Evolutionary conservation across 2,329 filamentous ascomycete genomes (phyloP), one percentile per base, ranked within the genome.

Genomic region (Epichloe typhina): DNA sequence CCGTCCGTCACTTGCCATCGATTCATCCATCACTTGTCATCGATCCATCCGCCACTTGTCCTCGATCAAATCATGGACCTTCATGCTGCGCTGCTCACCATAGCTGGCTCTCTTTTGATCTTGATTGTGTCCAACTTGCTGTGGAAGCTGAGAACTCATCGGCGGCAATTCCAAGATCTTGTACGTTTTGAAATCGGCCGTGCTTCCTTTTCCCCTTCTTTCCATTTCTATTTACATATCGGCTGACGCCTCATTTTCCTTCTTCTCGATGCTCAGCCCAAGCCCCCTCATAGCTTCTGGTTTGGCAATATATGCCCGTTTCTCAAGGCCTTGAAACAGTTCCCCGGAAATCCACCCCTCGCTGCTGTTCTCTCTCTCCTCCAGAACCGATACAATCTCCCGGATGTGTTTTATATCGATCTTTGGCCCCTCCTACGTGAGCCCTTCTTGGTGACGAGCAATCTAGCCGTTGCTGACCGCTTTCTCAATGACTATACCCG

Each of bases 351-450:
- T 15, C 33, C 48, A 13, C 48, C 41, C 21, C 5, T 31, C 36
- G 21, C 15, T 13, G 36, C 35, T 15, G 13, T 39, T 5, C 36
- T 50, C 3, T 50, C 41, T n/a, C 33, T 50, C 21, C 17, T 50
- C 8, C 41, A 50, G 36, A 19, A 31, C 40, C 31, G 39, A 7
- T 50, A 44, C 48, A 45, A 21, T 13, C 40, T 45, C 6, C 48
- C 48, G 3, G 41, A 50, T 39, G 19, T 50, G n/a, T 45, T 50
- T 37, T 50, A 45, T 26, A 44, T 50, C 13, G 48, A 50, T 13
- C 23, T 50, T 17, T 50, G 41, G 48, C 47, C 47, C 5, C 35
- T 49, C 9, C 5, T 49, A 12, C 17, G 17, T 19, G 38, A 49
- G 12, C 33, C 41, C 1, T 45, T 50, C 31, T 13, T 50, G 13